phyloP scores from a whole-genome alignment of 169 alveolate genomes.

The Plasmodium berghei region DNA sequence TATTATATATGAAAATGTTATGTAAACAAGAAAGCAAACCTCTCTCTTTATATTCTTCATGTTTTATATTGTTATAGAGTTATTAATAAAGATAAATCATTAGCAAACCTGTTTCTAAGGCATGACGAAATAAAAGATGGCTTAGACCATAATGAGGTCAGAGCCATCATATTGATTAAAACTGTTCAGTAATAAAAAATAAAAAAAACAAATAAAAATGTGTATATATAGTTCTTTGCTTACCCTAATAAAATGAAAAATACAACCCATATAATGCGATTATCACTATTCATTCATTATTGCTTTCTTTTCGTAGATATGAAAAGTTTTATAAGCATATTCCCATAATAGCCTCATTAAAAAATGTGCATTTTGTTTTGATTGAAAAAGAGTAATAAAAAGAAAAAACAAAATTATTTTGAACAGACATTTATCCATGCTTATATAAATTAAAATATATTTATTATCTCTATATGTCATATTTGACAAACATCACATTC shows the following conservation, averaged over 20 bases:
- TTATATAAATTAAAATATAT: neutral
- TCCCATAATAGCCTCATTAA: slow-evolving; percentile 35
- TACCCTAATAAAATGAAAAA: too few relatives aligned
- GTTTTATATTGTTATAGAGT: slow-evolving; percentile 10
- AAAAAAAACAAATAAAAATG: neutral
- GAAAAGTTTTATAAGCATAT: slow-evolving; percentile 65
- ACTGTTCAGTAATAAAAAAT: slow-evolving; percentile 39
- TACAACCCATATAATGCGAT: neutral
- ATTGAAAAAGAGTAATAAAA: slow-evolving; percentile 33
- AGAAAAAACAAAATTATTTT: neutral
- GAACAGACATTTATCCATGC: neutral
- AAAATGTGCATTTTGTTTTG: slow-evolving; percentile 21
- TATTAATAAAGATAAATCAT: slow-evolving; percentile 10
- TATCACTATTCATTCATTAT: neutral
- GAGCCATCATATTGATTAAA: slow-evolving; percentile 35
- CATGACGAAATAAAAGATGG: slow-evolving; percentile 47
- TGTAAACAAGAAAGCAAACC: neutral
- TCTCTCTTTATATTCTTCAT: neutral
- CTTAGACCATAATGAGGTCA: slow-evolving; percentile 10
- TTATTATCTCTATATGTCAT: neutral
- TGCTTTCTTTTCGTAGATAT: slow-evolving; percentile 10
- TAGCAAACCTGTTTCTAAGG: neutral
- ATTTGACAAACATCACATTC: too few relatives aligned
- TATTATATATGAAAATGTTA: neutral
- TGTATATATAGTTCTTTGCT: neutral